Percentiles rank a stretch among this genome's conserved stretches.
phyloP scores from a whole-genome alignment of 768 basidiomycete genomes.

The Russula earlei region DNA sequence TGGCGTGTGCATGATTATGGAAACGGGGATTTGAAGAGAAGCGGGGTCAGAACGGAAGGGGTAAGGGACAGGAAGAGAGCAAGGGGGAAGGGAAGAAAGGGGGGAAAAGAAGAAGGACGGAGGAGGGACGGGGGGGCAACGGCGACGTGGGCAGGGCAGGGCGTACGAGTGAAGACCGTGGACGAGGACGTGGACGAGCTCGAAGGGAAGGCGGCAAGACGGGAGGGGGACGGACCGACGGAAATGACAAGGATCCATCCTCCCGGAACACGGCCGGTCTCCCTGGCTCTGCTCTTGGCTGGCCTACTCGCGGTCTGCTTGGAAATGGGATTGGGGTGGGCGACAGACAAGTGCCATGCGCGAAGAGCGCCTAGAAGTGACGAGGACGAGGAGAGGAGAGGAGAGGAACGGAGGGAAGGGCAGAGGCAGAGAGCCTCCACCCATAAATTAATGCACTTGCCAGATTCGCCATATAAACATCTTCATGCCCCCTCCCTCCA shows the following conservation, averaged over 20 bases:
- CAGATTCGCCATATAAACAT: constrained; percentile 14
- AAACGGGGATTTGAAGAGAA: constrained; percentile 5
- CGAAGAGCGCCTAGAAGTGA: no score
- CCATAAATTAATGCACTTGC: constrained; percentile 3
- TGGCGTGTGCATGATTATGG: constrained; percentile 1
- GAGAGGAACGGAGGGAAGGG: background rate
- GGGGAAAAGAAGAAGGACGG: background rate
- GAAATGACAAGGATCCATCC: no score
- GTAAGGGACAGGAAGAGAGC: background rate
- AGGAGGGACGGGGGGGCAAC: background rate
- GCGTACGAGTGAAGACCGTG: no score
- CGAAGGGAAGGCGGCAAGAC: constrained; percentile 3
- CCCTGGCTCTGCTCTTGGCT: background rate
- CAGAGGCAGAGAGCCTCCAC: no score
- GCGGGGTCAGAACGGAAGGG: constrained; percentile 6
- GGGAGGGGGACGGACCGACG: background rate
- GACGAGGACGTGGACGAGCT: background rate
- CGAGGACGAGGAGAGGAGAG: no score
- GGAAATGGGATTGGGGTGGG: no score
- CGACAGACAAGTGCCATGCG: no score
- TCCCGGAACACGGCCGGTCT: background rate
- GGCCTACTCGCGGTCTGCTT: no score
- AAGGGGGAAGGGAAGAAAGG: background rate
- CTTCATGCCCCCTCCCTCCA: constrained; percentile 6
- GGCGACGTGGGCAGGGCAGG: background rate